Percentiles rank a stretch among this genome's conserved stretches.
These are phyloP conservation scores for Schizophyllum amplum DNA, from an alignment of 1,284 basidiomycete species.

Conservation along the genomic window DNA sequence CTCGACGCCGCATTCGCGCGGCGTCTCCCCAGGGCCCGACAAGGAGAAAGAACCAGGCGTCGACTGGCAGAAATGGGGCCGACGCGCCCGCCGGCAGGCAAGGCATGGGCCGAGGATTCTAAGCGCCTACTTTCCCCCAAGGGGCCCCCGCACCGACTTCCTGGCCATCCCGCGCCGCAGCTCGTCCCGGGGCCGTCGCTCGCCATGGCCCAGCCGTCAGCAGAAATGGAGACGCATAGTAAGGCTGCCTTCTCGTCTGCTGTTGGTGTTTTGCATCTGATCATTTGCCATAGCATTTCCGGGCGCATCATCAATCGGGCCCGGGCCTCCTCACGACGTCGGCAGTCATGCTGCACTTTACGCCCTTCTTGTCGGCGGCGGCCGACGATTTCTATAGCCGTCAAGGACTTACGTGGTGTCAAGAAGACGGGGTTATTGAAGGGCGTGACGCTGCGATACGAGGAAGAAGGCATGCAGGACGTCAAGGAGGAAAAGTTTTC, in stretches of 20 bases:
- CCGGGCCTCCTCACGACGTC: conserved; percentile 57
- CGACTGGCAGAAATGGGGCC: conserved; percentile 50
- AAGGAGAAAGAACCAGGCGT: conserved; percentile 17
- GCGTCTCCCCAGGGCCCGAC: conserved; percentile 4
- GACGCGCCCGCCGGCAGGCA: conserved; percentile 36
- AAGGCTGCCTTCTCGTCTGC: conserved; percentile 16
- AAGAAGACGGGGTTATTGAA: conserved; percentile 49
- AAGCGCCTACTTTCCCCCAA: conserved; percentile 29
- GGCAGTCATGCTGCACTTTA: conserved; percentile 40
- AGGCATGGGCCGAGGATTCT: conserved; percentile 32
- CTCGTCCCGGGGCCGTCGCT: conserved; percentile 6
- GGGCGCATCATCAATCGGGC: conserved; percentile 44
- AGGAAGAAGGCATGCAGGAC: conserved; percentile 12
- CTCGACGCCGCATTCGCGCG: neutral
- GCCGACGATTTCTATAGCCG: conserved; percentile 37
- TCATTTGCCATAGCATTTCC: conserved; percentile 41
- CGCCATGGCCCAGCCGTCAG: conserved; percentile 5
- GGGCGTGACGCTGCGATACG: conserved; percentile 41
- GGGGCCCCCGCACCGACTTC: conserved; percentile 18
- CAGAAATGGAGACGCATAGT: conserved; percentile 32
- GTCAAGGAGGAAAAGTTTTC: conserved; percentile 45
- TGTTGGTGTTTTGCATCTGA: conserved; percentile 6
- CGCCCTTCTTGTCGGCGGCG: conserved; percentile 38
- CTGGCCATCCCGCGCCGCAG: neutral
- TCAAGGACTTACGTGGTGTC: conserved; percentile 41